Conservation (phyloP, 208 protist species). For the Plasmodiophora brassicae region DNA sequence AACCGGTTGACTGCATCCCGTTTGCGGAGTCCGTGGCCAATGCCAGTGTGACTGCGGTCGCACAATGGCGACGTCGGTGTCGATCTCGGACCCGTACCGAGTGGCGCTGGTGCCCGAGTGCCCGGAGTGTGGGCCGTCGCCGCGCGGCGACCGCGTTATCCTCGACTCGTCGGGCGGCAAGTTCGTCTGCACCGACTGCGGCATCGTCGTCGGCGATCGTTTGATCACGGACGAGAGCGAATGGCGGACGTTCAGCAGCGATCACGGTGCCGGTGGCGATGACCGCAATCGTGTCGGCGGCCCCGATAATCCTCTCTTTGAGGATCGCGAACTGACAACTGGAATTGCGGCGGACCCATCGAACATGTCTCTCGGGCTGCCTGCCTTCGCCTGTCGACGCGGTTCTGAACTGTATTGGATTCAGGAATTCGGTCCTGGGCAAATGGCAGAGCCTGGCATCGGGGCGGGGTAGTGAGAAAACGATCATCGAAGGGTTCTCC, state of each 20-base stretch:
- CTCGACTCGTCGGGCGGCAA: conserved; percentile 21
- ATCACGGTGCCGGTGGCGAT: conserved; percentile 1
- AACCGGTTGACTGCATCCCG: too few species aligned
- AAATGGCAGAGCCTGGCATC: conserved; percentile 16
- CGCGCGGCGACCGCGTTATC: not conserved
- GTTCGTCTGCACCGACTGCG: not conserved
- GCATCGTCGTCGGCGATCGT: not conserved
- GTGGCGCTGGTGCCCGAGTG: not conserved
- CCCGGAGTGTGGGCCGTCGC: not conserved
- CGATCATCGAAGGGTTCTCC: not conserved
- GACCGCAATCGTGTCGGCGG: not conserved
- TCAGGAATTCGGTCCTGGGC: not conserved
- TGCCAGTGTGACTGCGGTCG: too few species aligned
- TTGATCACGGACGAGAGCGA: conserved; percentile 24
- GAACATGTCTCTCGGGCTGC: not conserved
- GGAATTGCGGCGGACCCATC: not conserved
- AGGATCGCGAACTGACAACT: conserved; percentile 23
- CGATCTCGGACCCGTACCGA: not conserved
- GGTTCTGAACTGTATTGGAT: not conserved
- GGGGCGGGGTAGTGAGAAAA: not conserved
- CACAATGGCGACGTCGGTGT: too few species aligned
- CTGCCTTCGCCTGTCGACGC: not conserved
- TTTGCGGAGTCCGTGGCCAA: too few species aligned
- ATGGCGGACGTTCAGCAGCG: conserved; percentile 26
- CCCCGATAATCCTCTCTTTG: conserved; percentile 16